These are phyloP conservation scores for Heritiera fomes DNA, from an alignment of 345 rosid genomes.

Conservation along the genomic window DNA sequence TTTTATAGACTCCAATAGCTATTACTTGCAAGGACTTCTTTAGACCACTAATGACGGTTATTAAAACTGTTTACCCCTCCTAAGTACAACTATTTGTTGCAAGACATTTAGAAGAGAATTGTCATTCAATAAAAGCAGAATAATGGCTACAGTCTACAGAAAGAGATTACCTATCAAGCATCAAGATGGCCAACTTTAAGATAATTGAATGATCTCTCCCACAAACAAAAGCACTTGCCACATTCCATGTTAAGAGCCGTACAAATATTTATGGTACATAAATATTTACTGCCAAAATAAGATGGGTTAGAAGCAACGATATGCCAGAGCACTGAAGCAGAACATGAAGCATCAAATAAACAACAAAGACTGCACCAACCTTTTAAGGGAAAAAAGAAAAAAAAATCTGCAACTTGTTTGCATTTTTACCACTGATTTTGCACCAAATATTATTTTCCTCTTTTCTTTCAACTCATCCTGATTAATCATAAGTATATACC, in stretches of 20 bases:
- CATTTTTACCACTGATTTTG: background rate
- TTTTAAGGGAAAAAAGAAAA: constrained; percentile 9
- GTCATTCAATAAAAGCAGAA: background rate
- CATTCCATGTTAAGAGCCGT: constrained; percentile 4
- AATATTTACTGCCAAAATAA: constrained; percentile 26
- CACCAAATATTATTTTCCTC: constrained; percentile 19
- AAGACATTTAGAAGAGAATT: background rate
- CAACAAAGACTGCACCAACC: constrained; percentile 24
- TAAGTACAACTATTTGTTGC: background rate
- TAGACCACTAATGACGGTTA: background rate
- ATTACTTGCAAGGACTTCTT: background rate
- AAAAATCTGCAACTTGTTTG: background rate
- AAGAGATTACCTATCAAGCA: constrained; percentile 27
- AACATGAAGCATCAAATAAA: background rate
- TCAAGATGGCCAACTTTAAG: constrained; percentile 14
- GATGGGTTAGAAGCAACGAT: background rate
- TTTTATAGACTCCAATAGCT: background rate
- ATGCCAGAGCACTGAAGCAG: background rate
- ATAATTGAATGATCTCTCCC: background rate
- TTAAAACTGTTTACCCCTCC: background rate
- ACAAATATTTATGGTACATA: constrained; percentile 18
- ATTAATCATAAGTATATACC: constrained; percentile 23
- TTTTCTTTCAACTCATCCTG: constrained; percentile 28
- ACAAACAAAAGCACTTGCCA: constrained; percentile 7
- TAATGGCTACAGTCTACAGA: background rate